Evolutionary conservation across 1,284 basidiomycete species (phyloP).

Genomic region (Sanghuangporus baumii): DNA sequence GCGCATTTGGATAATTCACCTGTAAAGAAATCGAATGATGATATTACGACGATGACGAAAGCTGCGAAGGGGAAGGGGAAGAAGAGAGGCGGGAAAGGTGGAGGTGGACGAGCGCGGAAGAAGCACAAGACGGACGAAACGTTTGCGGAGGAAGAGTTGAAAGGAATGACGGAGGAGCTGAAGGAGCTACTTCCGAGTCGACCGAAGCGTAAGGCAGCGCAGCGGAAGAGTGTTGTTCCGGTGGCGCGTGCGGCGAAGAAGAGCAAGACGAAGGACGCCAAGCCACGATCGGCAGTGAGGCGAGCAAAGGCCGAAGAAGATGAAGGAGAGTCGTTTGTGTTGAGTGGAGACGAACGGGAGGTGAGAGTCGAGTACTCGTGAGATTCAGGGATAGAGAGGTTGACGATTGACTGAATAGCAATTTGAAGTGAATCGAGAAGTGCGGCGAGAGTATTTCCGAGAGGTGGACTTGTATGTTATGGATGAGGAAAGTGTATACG

Average conservation of each 20-base stretch:
- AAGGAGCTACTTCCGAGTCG: constrained; percentile 1
- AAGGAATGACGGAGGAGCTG: constrained; percentile 1
- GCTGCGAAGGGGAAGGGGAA: neutral
- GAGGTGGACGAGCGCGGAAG: neutral
- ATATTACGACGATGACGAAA: neutral
- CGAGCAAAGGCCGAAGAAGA: neutral
- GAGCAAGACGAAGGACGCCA: neutral
- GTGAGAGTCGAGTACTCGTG: neutral
- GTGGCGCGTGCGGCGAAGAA: neutral
- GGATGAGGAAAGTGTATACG: constrained; percentile 11
- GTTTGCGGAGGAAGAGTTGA: neutral
- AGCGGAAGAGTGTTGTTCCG: neutral
- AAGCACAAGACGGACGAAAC: neutral
- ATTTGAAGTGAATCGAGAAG: constrained; percentile 4
- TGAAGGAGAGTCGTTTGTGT: constrained; percentile 9
- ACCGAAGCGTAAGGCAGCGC: neutral
- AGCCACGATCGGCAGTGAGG: neutral
- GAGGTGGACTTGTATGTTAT: constrained; percentile 7
- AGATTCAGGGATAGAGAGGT: too few species aligned
- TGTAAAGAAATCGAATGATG: neutral
- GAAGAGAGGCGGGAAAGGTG: neutral
- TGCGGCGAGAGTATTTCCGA: constrained; percentile 11
- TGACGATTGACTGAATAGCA: neutral
- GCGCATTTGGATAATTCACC: neutral
- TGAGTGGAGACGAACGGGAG: constrained; percentile 11